Percentiles rank a stretch among this genome's conserved stretches.
phyloP scores from a whole-genome alignment of 768 basidiomycete species.

The Russula virescens region DNA sequence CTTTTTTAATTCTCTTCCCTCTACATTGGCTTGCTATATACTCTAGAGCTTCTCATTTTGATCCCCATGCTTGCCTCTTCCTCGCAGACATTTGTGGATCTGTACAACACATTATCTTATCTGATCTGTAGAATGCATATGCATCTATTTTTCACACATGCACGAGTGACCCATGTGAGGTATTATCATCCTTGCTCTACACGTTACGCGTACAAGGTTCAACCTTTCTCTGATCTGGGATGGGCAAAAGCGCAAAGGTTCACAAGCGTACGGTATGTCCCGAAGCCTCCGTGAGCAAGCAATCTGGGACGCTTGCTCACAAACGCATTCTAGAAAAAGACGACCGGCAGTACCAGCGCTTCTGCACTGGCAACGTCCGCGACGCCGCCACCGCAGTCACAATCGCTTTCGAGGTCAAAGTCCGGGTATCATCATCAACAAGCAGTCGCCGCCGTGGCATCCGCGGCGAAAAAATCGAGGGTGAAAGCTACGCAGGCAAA shows the following conservation, averaged over 20 bases:
- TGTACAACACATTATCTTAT: constrained; percentile 19
- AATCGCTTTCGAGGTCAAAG: too few species aligned
- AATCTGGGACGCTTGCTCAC: background rate
- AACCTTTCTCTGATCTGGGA: constrained; percentile 25
- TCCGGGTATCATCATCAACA: background rate
- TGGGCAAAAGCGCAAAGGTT: constrained; percentile 64
- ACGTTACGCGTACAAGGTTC: too few species aligned
- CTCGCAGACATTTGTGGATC: background rate
- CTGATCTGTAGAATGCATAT: background rate
- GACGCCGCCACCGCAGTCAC: constrained; percentile 13
- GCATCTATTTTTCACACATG: background rate
- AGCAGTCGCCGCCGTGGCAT: constrained; percentile 11
- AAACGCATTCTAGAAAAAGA: constrained; percentile 26
- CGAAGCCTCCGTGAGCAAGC: background rate
- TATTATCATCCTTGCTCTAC: too few species aligned
- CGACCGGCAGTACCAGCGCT: constrained; percentile 2
- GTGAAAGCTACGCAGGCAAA: constrained; percentile 22
- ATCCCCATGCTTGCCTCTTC: background rate
- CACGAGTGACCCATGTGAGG: too few species aligned
- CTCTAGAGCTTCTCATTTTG: background rate
- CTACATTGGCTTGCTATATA: background rate
- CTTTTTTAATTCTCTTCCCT: background rate
- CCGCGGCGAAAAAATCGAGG: constrained; percentile 40
- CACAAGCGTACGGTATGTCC: constrained; percentile 54
- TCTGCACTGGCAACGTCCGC: constrained; percentile 13